A percentile compares a stretch with the other conserved stretches of the same genome.
Conservation (phyloP, 1,284 basidiomycete species). For the Cerrena zonata region DNA sequence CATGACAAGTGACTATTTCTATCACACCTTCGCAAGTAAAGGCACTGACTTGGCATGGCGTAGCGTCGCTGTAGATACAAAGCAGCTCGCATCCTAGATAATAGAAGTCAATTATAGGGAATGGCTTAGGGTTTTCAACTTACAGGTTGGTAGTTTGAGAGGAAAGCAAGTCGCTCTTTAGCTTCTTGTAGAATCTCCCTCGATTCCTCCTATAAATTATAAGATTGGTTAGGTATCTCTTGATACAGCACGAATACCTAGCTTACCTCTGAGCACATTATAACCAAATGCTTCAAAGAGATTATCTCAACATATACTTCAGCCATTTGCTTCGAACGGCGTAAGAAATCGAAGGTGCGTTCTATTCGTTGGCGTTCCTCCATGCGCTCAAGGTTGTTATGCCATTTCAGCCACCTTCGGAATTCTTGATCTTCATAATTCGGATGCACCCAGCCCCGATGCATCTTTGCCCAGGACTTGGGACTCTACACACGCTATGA, state of each 20-base stretch:
- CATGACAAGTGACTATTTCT: too few relatives aligned
- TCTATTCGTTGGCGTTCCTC: slow-evolving; percentile 30
- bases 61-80: too few relatives aligned
- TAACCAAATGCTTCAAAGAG: slow-evolving; percentile 27
- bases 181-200: too few relatives aligned
- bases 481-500: too few relatives aligned
- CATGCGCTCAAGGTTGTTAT: slow-evolving; percentile 31
- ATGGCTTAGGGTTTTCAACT: too few relatives aligned
- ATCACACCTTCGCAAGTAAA: background rate
- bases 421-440: slow-evolving; percentile 36
- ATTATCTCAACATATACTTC: slow-evolving; percentile 35
- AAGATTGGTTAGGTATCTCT: too few relatives aligned
- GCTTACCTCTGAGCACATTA: background rate
- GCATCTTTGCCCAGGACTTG: slow-evolving; percentile 40
- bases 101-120: too few relatives aligned
- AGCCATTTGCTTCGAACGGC: slow-evolving; percentile 30
- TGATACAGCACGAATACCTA: too few relatives aligned
- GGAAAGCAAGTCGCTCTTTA: background rate
- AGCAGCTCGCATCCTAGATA: too few relatives aligned
- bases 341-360: slow-evolving; percentile 32
- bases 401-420: slow-evolving; percentile 36
- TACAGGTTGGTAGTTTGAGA: background rate
- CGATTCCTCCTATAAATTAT: too few relatives aligned
- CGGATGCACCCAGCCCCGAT: slow-evolving; percentile 32
- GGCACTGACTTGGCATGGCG: background rate